These are phyloP conservation scores for Zangia roseola DNA, from an alignment of 768 basidiomycete species.

Conservation along the genomic window DNA sequence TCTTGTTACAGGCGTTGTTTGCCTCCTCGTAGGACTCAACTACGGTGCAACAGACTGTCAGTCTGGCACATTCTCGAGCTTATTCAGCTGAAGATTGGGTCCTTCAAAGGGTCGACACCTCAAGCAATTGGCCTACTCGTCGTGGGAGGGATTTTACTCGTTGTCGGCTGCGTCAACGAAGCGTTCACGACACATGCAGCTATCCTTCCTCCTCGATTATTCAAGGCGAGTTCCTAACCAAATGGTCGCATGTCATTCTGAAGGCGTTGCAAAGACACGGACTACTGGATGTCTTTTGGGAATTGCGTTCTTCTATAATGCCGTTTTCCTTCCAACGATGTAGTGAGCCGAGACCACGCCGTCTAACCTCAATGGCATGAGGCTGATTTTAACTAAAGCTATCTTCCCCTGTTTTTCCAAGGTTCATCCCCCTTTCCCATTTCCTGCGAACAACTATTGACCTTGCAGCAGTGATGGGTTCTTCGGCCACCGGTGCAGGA, in stretches of 20 bases:
- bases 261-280: constrained; percentile 48
- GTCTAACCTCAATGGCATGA: too few relatives aligned
- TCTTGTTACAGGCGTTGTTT: constrained; percentile 63
- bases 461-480: constrained; percentile 47
- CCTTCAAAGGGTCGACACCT: constrained; percentile 48
- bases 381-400: constrained; percentile 28
- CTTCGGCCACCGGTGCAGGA: constrained; percentile 70
- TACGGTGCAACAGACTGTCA: constrained; percentile 63
- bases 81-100: background rate
- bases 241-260: background rate
- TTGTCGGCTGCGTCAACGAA: constrained; percentile 57
- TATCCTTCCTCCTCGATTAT: constrained; percentile 72
- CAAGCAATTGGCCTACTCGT: constrained; percentile 57
- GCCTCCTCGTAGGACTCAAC: constrained; percentile 69
- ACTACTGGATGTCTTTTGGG: constrained; percentile 65
- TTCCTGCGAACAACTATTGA: background rate
- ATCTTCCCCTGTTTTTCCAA: constrained; percentile 77
- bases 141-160: constrained; percentile 51
- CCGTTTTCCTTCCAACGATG: constrained; percentile 53
- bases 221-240: constrained; percentile 46
- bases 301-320: constrained; percentile 57
- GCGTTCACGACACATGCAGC: constrained; percentile 58
- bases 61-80: constrained; percentile 21
- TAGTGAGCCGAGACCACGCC: constrained; percentile 14
- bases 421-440: constrained; percentile 4